Percentiles rank a stretch among this genome's conserved stretches.
These are phyloP conservation scores for Blastobotrys ciferrii DNA, from an alignment of 1,139 yeast genomes.

Conservation along the genomic window DNA sequence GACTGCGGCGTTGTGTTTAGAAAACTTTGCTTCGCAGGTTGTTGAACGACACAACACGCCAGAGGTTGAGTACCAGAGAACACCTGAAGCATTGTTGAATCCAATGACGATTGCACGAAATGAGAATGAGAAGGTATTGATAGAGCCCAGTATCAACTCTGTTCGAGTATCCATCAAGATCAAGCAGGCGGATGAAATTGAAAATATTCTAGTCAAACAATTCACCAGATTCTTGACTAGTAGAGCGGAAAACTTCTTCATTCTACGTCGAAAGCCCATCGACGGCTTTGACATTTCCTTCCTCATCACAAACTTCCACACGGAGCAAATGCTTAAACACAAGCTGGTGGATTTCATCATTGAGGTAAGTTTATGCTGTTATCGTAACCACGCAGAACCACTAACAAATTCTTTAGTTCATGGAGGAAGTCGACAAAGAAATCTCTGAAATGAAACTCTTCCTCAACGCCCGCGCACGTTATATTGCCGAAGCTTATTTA, in stretches of 20 bases:
- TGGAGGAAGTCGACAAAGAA: constrained; percentile 99
- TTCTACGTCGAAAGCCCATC: constrained; percentile 87
- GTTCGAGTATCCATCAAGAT: constrained; percentile 82
- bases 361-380: constrained; percentile 41
- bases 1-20: constrained; percentile 92
- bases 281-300: constrained; percentile 88
- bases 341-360: constrained; percentile 94
- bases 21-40: constrained; percentile 90
- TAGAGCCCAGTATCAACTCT: constrained; percentile 92
- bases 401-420: constrained; percentile 46
- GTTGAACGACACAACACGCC: constrained; percentile 98
- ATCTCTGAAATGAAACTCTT: constrained; percentile 97
- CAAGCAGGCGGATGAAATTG: constrained; percentile 97
- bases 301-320: constrained; percentile 88
- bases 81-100: constrained; percentile 80
- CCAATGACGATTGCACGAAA: constrained; percentile 91
- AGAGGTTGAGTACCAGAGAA: constrained; percentile 75
- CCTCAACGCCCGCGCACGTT: constrained; percentile 95
- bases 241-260: constrained; percentile 91
- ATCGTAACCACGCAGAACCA: not conserved
- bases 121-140: constrained; percentile 87
- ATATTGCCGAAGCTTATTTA: constrained; percentile 92
- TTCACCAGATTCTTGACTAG: constrained; percentile 91
- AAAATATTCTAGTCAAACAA: constrained; percentile 87
- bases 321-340: constrained; percentile 93